Evolutionary conservation across 768 basidiomycete genomes (phyloP).

Genomic region (Dendrothele bispora): DNA sequence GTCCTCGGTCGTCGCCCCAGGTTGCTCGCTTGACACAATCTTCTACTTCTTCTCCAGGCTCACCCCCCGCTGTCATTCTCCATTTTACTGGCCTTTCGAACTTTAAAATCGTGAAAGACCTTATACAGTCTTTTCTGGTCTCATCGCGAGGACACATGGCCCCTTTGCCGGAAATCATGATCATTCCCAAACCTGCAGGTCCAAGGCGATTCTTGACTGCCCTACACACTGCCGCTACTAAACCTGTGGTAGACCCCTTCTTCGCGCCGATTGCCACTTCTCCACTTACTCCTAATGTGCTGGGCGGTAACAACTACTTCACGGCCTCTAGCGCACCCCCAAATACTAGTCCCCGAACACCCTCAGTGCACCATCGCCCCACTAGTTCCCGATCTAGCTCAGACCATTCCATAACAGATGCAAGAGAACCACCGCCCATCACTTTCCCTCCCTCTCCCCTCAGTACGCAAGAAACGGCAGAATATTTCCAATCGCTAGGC

Average conservation of each 20-base stretch:
- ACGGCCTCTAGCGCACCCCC: too few species aligned
- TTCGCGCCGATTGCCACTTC: slow-evolving; percentile 95
- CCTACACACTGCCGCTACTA: slow-evolving; percentile 85
- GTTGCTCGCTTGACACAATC: slow-evolving; percentile 56
- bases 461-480: slow-evolving; percentile 66
- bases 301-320: slow-evolving; percentile 41
- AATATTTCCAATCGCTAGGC: slow-evolving; percentile 81
- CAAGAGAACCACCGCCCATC: slow-evolving; percentile 32
- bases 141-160: slow-evolving; percentile 40
- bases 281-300: slow-evolving; percentile 74
- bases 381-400: slow-evolving; percentile 56
- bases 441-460: slow-evolving; percentile 71
- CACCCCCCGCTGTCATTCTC: slow-evolving; percentile 58
- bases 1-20: slow-evolving; percentile 81
- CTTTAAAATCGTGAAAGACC: slow-evolving; percentile 86
- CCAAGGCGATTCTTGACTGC: slow-evolving; percentile 92
- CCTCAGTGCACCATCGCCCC: slow-evolving; percentile 47
- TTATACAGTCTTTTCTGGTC: slow-evolving; percentile 66
- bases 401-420: slow-evolving; percentile 50
- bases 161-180: slow-evolving; percentile 84
- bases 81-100: slow-evolving; percentile 92
- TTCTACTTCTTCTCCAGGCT: slow-evolving; percentile 24
- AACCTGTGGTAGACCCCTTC: slow-evolving; percentile 86
- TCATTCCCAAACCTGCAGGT: slow-evolving; percentile 96
- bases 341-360: slow-evolving; percentile 36